These are phyloP conservation scores for Penicillium thymicola DNA, from an alignment of 2,329 filamentous ascomycete genomes.

Conservation along the genomic window DNA sequence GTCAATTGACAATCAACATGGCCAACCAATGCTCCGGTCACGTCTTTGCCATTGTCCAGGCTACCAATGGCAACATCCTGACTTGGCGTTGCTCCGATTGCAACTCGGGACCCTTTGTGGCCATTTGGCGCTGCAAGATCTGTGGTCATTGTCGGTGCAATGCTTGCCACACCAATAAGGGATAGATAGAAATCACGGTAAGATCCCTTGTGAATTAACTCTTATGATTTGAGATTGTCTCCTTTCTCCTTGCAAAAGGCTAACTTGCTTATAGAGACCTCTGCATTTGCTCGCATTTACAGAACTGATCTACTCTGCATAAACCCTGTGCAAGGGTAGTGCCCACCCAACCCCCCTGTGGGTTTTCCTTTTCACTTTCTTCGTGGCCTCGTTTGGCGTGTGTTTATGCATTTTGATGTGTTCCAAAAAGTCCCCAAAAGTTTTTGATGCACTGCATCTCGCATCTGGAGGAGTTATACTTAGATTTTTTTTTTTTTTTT, in stretches of 20 bases:
- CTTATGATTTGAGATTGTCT: neutral
- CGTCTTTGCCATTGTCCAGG: conserved; percentile 39
- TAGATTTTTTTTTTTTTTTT: conserved; percentile 8
- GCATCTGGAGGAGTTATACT: conserved; percentile 16
- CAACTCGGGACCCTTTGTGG: conserved; percentile 41
- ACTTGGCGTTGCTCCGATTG: conserved; percentile 45
- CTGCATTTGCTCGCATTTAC: conserved; percentile 2
- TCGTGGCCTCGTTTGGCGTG: conserved; percentile 14
- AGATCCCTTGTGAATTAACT: neutral
- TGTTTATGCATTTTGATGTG: conserved; percentile 15
- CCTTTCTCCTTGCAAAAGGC: neutral
- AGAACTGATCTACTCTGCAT: conserved; percentile 10
- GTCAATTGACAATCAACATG: conserved; percentile 23
- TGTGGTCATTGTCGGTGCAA: conserved; percentile 43
- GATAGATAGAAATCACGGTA: conserved; percentile 12
- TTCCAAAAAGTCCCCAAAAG: conserved; percentile 16
- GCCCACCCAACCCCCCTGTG: conserved; percentile 4
- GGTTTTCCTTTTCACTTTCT: neutral
- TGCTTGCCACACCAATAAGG: conserved; percentile 38
- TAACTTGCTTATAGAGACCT: neutral
- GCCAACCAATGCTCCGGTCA: conserved; percentile 42
- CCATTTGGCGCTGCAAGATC: conserved; percentile 45
- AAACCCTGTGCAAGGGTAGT: conserved; percentile 13
- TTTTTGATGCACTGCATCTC: conserved; percentile 13
- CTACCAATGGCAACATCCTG: conserved; percentile 43